Conservation (phyloP, 164 flowering plant species). For the Akebia trifoliata region DNA sequence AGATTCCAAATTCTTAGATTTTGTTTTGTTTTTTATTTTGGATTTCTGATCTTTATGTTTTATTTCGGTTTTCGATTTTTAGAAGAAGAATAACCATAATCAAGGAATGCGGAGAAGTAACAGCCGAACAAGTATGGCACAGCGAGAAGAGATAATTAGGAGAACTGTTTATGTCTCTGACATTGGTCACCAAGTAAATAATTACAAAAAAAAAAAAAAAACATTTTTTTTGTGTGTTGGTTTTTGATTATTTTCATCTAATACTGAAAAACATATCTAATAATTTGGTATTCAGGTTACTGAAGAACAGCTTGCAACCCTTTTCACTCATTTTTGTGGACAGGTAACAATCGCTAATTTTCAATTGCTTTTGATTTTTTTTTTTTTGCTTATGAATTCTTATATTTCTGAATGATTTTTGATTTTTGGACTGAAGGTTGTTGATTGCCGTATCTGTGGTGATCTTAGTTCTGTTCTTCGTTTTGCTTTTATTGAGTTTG, state of each 20-base stretch:
- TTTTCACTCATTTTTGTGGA: slow-evolving; percentile 64
- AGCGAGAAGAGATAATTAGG: slow-evolving; percentile 73
- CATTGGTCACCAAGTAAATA: slow-evolving; percentile 95
- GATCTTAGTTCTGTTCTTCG: slow-evolving; percentile 78
- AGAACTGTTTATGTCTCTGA: slow-evolving; percentile 94
- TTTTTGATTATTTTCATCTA: background rate
- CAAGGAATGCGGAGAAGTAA: slow-evolving; percentile 70
- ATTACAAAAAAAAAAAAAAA: background rate
- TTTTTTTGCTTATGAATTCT: background rate
- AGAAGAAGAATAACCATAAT: slow-evolving; percentile 54
- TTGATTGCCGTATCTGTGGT: slow-evolving; percentile 76
- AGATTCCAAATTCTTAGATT: background rate
- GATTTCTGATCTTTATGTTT: background rate
- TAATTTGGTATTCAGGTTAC: slow-evolving; percentile 26
- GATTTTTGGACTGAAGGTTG: slow-evolving; percentile 40
- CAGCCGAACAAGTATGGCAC: slow-evolving; percentile 75
- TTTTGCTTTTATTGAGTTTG: slow-evolving; percentile 77
- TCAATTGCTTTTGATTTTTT: background rate
- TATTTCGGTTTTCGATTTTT: background rate
- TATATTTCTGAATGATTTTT: slow-evolving; percentile 2
- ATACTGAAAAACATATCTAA: too few relatives aligned
- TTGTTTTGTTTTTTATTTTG: background rate
- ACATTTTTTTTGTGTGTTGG: background rate
- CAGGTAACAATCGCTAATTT: slow-evolving; percentile 33
- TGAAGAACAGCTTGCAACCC: slow-evolving; percentile 75